Evolutionary conservation across 2,329 filamentous ascomycete genomes (phyloP).

Genomic region (Aspergillus aculeatus): DNA sequence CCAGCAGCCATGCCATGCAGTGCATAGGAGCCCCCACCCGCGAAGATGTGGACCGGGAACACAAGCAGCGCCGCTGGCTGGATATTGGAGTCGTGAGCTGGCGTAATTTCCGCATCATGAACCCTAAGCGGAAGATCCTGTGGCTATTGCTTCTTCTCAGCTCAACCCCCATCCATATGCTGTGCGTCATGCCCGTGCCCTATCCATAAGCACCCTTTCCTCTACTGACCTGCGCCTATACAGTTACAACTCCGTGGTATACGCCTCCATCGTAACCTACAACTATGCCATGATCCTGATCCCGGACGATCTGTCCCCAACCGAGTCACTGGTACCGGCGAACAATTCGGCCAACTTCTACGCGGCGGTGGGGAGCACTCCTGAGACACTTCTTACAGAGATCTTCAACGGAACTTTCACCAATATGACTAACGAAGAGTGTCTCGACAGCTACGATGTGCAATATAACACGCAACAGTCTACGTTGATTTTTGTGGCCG

Average conservation of each 20-base stretch:
- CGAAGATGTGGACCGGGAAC: slow-evolving; percentile 31
- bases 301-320: not conserved
- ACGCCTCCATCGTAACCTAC: not conserved
- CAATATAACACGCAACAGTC: slow-evolving; percentile 8
- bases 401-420: slow-evolving; percentile 9
- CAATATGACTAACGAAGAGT: not conserved
- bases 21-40: slow-evolving; percentile 32
- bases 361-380: not conserved
- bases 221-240: too few species aligned
- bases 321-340: not conserved
- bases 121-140: not conserved
- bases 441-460: slow-evolving; percentile 4
- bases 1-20: slow-evolving; percentile 40
- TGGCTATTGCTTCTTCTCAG: not conserved
- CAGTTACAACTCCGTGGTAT: not conserved
- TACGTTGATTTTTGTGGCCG: slow-evolving; percentile 1
- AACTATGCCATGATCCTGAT: not conserved
- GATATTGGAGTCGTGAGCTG: slow-evolving; percentile 31
- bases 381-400: not conserved
- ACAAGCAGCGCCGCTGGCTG: slow-evolving; percentile 29
- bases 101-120: slow-evolving; percentile 22
- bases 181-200: not conserved
- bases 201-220: too few species aligned
- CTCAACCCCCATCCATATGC: not conserved
- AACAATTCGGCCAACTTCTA: not conserved